Base-by-base conservation (phyloP, 2,329 filamentous ascomycete species). In the Alternaria viburni region DNA sequence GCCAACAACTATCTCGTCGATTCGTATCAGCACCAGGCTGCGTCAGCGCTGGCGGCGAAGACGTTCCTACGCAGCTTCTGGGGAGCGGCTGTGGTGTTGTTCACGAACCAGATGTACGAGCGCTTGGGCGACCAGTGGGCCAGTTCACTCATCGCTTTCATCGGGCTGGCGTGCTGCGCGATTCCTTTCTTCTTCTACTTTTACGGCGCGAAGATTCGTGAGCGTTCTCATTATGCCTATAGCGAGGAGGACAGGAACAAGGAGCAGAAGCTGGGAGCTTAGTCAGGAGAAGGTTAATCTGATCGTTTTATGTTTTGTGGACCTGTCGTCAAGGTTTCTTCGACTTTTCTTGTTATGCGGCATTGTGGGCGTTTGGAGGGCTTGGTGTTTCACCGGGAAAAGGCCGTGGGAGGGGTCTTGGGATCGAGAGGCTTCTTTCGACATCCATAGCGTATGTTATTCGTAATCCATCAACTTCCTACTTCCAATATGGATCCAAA, bases 171-270 rank as follows among this genome's bases (percentile, higher is more conserved):
- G 0, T 96, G 93, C 82, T 96, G 93, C 77, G 87, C 84, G 0
- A 96, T 96, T 69, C 93, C 93, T 0, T 97, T 90, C 77, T 79
- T 92, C 25, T 97, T 97, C 81, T 97, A 91, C 84, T 88, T 84
- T 73, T 93, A 88, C 70, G 93, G 93, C 4, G 91, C 89, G 15
- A 77, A 78, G 6, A 96, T 97, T 69, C 85, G 93, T 6, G 83
- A 82, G 59, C 83, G 85, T 62, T 92, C 89, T 73, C 90, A 88
- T 78, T 96, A 88, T 75, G 93, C 93, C 0, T 96, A 92, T 69
- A 79, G 79, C 21, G 84, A 84, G 13, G 86, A 88, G 49, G 84
- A 87, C 57, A 86, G 87, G 74, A 76, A 73, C 45, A 65, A 69
- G 49, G 71, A 58, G 5, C 67, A 74, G 68, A 74, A 74, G 59